Base-by-base conservation (phyloP, 2,329 filamentous ascomycete species). In the Sclerotinia sclerotiorum region DNA sequence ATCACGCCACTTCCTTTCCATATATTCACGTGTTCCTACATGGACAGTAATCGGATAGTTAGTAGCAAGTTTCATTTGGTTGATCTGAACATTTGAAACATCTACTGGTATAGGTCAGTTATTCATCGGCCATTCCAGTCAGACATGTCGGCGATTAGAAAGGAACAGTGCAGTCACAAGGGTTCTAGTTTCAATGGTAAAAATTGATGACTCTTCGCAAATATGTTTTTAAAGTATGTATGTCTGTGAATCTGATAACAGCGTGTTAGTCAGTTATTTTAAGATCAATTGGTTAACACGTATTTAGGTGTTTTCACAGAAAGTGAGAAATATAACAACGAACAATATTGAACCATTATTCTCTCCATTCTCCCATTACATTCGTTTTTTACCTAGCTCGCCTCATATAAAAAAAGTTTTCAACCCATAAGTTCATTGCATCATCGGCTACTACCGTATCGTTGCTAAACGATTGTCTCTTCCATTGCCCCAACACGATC, bases 111-210 rank as follows among this genome's bases (percentile, higher is more conserved):
- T 21, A 2, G 10, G 1, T 44, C 44, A 19, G n/a, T 58, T 42
- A 29, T 60, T 60, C 39, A 60, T 60, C 29, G 57, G 27, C 57
- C n/a, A 46, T 46, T 24, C 46, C 56, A 58, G 24, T 60, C 57
- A 60, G 57, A 29, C 39, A 46, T 42, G 32, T 24, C 35, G 39
- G 42, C 11, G 42, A 15, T 27, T 60, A 32, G 19, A 46, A 46
- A 46, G 8, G 21, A 60, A 46, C 17, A 29, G 10, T 32, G 24
- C 15, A 35, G 32, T 60, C 57, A 60, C 57, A 19, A 29, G 42
- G 24, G 17, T 15, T 60, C 17, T 17, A 42, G 27, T 46, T 57
- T 24, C 24, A 46, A 60, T 10, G 24, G 24, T 42, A 46, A 32
- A 27, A 4, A n/a, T 10, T 15, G 17, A 42, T 39, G 55, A 24